Conservation (phyloP, 164 flowering plant genomes). For the Cinnamomum micranthum region DNA sequence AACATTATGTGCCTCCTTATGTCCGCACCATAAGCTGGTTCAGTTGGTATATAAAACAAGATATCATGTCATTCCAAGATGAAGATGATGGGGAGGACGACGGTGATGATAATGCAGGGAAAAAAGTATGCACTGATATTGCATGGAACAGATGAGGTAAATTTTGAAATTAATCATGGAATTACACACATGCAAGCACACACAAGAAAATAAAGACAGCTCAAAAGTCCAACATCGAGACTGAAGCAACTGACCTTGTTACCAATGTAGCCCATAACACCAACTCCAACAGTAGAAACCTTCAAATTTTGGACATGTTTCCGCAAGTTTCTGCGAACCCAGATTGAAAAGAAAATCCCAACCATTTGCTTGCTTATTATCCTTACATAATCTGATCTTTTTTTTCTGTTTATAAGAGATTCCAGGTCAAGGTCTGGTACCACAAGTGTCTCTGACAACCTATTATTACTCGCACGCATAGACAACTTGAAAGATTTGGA, state of each 20-base stretch:
- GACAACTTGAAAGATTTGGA: constrained; percentile 60
- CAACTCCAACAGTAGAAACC: constrained; percentile 95
- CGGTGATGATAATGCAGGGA: neutral
- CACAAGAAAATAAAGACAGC: neutral
- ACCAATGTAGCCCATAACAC: constrained; percentile 95
- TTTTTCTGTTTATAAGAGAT: constrained; percentile 50
- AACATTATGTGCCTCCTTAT: too few species aligned
- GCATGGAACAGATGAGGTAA: too few species aligned
- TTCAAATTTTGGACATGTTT: constrained; percentile 75
- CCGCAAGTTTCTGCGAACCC: constrained; percentile 90
- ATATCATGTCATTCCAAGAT: neutral
- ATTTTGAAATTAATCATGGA: neutral
- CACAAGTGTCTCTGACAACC: constrained; percentile 32
- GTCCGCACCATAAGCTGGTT: neutral
- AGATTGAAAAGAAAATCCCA: constrained; percentile 78
- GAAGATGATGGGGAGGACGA: neutral
- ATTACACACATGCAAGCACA: neutral
- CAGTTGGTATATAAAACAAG: neutral
- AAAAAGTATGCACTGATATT: too few species aligned
- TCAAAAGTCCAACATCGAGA: neutral
- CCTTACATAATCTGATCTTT: constrained; percentile 70
- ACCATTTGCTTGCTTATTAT: constrained; percentile 98
- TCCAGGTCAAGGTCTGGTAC: constrained; percentile 66
- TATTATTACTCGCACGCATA: constrained; percentile 23
- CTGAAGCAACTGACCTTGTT: constrained; percentile 62